Base-by-base conservation (phyloP, 2,329 filamentous ascomycete genomes). In the Verticillium tricorpus region DNA sequence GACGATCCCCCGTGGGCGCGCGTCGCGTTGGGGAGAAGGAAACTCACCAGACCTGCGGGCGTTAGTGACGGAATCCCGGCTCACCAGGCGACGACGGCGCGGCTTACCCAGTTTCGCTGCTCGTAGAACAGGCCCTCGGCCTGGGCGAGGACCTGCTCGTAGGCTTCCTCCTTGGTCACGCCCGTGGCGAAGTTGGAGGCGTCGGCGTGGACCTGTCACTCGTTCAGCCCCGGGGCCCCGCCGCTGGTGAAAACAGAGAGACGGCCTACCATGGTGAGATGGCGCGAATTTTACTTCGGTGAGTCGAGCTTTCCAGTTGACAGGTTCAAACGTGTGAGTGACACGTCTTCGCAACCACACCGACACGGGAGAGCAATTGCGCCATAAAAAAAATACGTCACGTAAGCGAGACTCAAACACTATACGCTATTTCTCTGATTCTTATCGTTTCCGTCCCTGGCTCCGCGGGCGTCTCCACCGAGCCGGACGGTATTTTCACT, bases 91-190 rank as follows among this genome's bases (percentile, higher is more conserved):
- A 55, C 35, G 28, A 55, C 39, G 5, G 2, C 34, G 37, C 25
- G 22, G 70, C 82, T 67, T 76, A 93, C 91, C 91, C 91, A 94
- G 70, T 94, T 93, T 58, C 87, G 82, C 72, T 94, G 91, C 7
- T 82, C 90, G 28, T 87, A 82, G 67, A 92, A 87, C 1, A 95
- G 78, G 1, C 86, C 86, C 64, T 85, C 81, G 0, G 89, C 87
- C 71, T 93, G 88, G 59, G 89, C 80, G 14, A 93, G 76, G 1
- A 94, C 86, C 69, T 93, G 90, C 65, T 84, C 81, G 67, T 93
- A 93, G 28, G 89, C 90, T 64, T 91, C 85, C 62, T 85, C 80
- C 74, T 93, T 94, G 60, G 82, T 85, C 63, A 92, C 74, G 66
- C 85, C 86, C 15, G 81, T 71, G 57, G 79, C 81, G 74, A 94